Evolutionary conservation across 2,329 filamentous ascomycete species (phyloP).

Genomic region (Cephalotrichum gorgonifer): DNA sequence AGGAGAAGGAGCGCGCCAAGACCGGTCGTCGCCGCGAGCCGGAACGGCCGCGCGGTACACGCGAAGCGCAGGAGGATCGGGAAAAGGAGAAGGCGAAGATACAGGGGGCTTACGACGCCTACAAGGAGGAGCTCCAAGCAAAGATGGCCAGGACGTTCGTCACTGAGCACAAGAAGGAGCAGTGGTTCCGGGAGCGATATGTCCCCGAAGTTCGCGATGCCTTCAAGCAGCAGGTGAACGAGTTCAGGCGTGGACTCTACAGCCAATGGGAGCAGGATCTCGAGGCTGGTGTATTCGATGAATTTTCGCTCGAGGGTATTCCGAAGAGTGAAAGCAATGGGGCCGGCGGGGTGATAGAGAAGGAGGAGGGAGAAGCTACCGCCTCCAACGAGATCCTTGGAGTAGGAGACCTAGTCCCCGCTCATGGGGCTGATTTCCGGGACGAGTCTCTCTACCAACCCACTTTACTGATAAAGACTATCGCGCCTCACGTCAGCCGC

Average conservation of each 20-base stretch:
- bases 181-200: constrained; percentile 97
- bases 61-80: constrained; percentile 61
- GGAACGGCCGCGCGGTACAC: constrained; percentile 50
- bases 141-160: constrained; percentile 88
- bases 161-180: constrained; percentile 82
- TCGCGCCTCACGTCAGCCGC: constrained; percentile 90
- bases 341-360: constrained; percentile 74
- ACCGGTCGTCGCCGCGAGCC: constrained; percentile 60
- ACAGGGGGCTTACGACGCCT: constrained; percentile 56
- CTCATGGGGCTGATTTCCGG: constrained; percentile 72
- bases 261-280: constrained; percentile 84
- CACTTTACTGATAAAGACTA: constrained; percentile 93
- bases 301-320: constrained; percentile 87
- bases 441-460: constrained; percentile 85
- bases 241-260: constrained; percentile 70
- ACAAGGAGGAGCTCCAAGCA: constrained; percentile 58
- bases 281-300: constrained; percentile 77
- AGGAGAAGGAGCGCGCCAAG: constrained; percentile 63
- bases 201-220: constrained; percentile 70
- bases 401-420: constrained; percentile 81
- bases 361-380: constrained; percentile 89
- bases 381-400: constrained; percentile 87
- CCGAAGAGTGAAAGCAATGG: constrained; percentile 90
- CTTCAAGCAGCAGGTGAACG: constrained; percentile 65
- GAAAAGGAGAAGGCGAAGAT: constrained; percentile 73